A percentile compares a stretch with the other conserved stretches of the same genome.
phyloP scores from a whole-genome alignment of 2,329 filamentous ascomycete species.

The Cladophialophora yegresii region DNA sequence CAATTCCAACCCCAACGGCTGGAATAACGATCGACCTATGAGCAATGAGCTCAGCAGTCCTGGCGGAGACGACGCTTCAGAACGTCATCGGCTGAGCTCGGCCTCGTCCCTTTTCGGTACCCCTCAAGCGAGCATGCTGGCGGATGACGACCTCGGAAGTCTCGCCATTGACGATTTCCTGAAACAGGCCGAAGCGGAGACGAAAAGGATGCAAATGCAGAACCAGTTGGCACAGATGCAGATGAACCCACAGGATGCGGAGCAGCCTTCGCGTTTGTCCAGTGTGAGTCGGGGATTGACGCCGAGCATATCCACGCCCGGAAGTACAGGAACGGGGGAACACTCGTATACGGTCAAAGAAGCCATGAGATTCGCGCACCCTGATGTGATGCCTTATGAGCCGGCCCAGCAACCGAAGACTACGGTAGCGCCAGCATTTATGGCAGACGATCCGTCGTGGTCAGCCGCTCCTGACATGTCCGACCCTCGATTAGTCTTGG shows the following conservation, averaged over 20 bases:
- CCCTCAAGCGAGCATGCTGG: slow-evolving; percentile 46
- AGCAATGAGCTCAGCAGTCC: slow-evolving; percentile 39
- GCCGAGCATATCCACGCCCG: slow-evolving; percentile 29
- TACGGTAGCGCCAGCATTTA: slow-evolving; percentile 14
- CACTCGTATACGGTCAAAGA: slow-evolving; percentile 35
- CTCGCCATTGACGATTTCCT: slow-evolving; percentile 50
- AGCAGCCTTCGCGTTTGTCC: slow-evolving; percentile 24
- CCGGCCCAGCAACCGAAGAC: slow-evolving; percentile 9
- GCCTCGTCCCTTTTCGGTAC: slow-evolving; percentile 48
- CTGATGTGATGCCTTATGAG: slow-evolving; percentile 16
- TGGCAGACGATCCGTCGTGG: slow-evolving; percentile 35
- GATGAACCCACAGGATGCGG: slow-evolving; percentile 21
- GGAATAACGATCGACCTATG: slow-evolving; percentile 21
- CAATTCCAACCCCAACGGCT: slow-evolving; percentile 17
- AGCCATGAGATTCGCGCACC: slow-evolving; percentile 36
- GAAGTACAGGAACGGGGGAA: slow-evolving; percentile 26
- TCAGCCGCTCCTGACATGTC: slow-evolving; percentile 33
- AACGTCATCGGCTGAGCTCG: slow-evolving; percentile 47
- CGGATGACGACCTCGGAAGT: slow-evolving; percentile 45
- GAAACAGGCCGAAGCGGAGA: slow-evolving; percentile 38
- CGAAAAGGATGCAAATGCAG: slow-evolving; percentile 33
- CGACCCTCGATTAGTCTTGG: slow-evolving; percentile 28
- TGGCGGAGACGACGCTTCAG: slow-evolving; percentile 45
- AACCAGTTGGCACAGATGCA: slow-evolving; percentile 31
- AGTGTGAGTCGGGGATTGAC: slow-evolving; percentile 34